Conservation (phyloP, 805 yeast genomes). For the Wickerhamomyces chambardii region DNA sequence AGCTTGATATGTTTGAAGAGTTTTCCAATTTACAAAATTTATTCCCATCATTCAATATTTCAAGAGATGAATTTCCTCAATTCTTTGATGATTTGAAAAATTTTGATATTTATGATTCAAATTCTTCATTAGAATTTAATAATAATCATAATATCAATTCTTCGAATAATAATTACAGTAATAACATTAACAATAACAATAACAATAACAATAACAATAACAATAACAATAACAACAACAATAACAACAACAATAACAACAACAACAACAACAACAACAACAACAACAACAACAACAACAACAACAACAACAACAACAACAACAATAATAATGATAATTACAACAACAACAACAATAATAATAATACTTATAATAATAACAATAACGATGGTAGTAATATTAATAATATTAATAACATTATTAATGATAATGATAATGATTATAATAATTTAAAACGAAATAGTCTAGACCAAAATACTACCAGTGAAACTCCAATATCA, state of each 20-base stretch:
- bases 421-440: background rate
- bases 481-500: background rate
- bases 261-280: too few species aligned
- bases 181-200: too few species aligned
- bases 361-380: background rate
- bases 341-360: background rate
- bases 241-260: too few species aligned
- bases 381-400: background rate
- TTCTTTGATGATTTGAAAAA: conserved; percentile 8
- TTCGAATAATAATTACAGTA: too few species aligned
- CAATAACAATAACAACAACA: too few species aligned
- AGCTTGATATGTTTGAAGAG: conserved; percentile 10
- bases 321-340: background rate
- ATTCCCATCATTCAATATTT: conserved; percentile 12
- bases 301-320: too few species aligned
- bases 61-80: conserved; percentile 8
- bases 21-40: conserved; percentile 17
- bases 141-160: too few species aligned
- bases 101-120: background rate
- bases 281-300: too few species aligned
- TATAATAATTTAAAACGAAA: too few species aligned
- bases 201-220: too few species aligned
- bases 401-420: background rate
- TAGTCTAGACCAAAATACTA: too few species aligned
- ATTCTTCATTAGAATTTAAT: background rate